Base-by-base conservation (phyloP, 306 rosid species). In the Sicyos baderoa region DNA sequence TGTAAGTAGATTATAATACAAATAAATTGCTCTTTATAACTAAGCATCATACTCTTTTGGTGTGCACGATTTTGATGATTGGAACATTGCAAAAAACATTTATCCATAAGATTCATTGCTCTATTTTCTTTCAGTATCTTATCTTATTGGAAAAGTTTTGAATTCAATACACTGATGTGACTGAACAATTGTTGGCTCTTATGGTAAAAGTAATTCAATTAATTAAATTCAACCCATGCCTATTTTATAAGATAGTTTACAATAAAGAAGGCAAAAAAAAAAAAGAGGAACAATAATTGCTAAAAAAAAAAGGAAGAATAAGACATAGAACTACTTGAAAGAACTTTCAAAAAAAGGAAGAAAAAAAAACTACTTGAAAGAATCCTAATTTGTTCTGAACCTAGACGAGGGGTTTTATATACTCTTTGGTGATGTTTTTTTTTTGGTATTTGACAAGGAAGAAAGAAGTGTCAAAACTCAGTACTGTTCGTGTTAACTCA, bases 401-500 rank as follows among this genome's bases (percentile, higher is more conserved):
- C 4, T 60, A 60, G 67, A 8, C 15, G 23, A 18, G 4, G 15
- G 44, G 8, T 27, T 15, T 3, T 59, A 59, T 5, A 15, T 59
- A 29, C 21, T 27, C 44, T 59, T 6, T 29, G 66, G 48, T 37
- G 49, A 61, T 61, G 23, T 32, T 29, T 37, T 37, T 54, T 21
- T n/a, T n/a, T n/a, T n/a, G n/a, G 49, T 32, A 8, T 61, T 37
- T 15, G 66, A 59, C 13, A 59, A 29, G 42, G 68, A 17, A 61
- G 49, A 9, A 35, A 0, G 0, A 32, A 32, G 45, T 61, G 67
- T 60, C 67, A n/a, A n/a, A 60, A 60, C 22, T 60, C 17, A 2
- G 1, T 32, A 32, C 40, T 61, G 25, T 35, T 35, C n/a, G n/a
- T n/a, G n/a, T n/a, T n/a, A 64, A 19, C 70, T 64, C 70, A 64